Evolutionary conservation across 768 basidiomycete genomes (phyloP).

Genomic region (Russula sp.): DNA sequence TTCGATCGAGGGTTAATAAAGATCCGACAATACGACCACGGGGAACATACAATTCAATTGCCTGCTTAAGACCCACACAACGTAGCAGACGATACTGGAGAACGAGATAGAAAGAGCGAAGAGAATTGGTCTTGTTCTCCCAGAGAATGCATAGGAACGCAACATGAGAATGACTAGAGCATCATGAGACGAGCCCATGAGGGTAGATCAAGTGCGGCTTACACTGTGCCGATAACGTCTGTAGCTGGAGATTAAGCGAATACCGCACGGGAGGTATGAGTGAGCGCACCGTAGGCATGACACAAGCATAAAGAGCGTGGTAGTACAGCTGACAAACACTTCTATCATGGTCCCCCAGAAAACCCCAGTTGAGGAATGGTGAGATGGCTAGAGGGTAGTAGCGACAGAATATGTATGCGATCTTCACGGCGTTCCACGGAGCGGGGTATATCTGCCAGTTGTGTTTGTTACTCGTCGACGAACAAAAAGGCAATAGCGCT

Average conservation of each 20-base stretch:
- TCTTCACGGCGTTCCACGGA: slow-evolving; percentile 12
- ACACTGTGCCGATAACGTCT: slow-evolving; percentile 15
- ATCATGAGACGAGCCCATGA: neutral
- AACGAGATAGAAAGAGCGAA: slow-evolving; percentile 1
- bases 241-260: neutral
- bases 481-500: neutral
- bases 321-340: neutral
- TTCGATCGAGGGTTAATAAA: neutral
- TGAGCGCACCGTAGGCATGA: slow-evolving; percentile 12
- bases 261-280: neutral
- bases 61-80: slow-evolving; percentile 7
- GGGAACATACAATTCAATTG: slow-evolving; percentile 1
- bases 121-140: neutral
- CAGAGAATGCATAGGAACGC: slow-evolving; percentile 18
- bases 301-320: slow-evolving; percentile 9
- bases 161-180: slow-evolving; percentile 16
- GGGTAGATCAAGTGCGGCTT: neutral
- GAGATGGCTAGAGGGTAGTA: slow-evolving; percentile 14
- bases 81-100: neutral
- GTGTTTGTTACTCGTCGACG: too few relatives aligned
- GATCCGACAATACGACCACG: neutral
- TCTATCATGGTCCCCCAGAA: neutral
- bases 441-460: slow-evolving; percentile 13
- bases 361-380: slow-evolving; percentile 15
- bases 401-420: slow-evolving; percentile 18